A percentile compares a stretch with the other conserved stretches of the same genome.
phyloP scores from a whole-genome alignment of 768 basidiomycete species.

The Suillus subluteus region DNA sequence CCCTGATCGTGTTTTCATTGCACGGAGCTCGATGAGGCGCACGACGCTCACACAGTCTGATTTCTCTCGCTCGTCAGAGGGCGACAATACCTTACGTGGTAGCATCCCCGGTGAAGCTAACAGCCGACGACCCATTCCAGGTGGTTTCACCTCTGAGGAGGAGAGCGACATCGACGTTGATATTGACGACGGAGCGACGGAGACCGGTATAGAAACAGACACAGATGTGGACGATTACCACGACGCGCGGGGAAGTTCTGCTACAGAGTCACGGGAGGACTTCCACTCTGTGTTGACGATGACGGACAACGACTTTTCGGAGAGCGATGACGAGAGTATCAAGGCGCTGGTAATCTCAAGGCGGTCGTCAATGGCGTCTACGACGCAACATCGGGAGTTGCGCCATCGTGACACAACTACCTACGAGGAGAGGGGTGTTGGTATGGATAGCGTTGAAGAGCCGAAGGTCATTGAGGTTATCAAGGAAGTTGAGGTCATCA shows the following conservation, averaged over 20 bases:
- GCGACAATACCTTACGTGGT: constrained; percentile 45
- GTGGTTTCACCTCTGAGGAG: constrained; percentile 26
- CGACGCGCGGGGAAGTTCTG: constrained; percentile 74
- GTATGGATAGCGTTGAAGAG: constrained; percentile 34
- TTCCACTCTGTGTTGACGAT: constrained; percentile 77
- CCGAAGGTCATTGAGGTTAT: constrained; percentile 33
- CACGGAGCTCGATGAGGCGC: constrained; percentile 30
- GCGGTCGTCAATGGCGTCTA: constrained; percentile 30
- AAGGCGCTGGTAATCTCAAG: constrained; percentile 59
- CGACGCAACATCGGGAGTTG: constrained; percentile 19
- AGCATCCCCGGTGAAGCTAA: constrained; percentile 11
- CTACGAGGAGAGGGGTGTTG: constrained; percentile 56
- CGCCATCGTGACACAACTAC: constrained; percentile 32
- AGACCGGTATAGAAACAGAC: constrained; percentile 70
- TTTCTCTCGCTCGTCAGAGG: constrained; percentile 36
- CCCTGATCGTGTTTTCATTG: constrained; percentile 21
- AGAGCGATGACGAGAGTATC: constrained; percentile 72
- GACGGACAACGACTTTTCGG: constrained; percentile 69
- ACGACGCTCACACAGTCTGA: constrained; percentile 55
- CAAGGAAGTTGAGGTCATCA: constrained; percentile 35
- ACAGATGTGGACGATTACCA: constrained; percentile 74
- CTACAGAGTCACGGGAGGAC: constrained; percentile 69
- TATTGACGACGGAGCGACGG: constrained; percentile 47
- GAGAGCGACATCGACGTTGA: constrained; percentile 44
- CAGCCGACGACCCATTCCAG: constrained; percentile 19